Evolutionary conservation across 176 grass and related monocot species (phyloP).

Genomic region (Aegilops speltoides): DNA sequence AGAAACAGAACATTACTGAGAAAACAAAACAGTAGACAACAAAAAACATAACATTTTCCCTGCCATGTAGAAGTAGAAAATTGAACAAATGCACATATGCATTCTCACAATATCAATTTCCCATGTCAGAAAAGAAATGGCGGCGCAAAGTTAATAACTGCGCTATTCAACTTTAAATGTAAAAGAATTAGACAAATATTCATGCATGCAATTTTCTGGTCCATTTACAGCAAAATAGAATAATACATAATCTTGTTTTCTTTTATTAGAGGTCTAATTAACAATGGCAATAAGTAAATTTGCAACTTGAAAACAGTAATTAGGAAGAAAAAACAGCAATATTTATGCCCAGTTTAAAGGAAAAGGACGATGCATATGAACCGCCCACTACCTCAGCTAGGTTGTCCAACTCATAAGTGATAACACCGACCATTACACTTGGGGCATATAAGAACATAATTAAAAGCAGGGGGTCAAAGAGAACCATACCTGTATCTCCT

Average conservation of each 20-base stretch:
- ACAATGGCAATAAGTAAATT: too few species aligned
- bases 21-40: neutral
- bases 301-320: too few species aligned
- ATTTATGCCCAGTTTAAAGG: too few species aligned
- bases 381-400: neutral
- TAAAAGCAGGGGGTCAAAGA: neutral
- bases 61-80: neutral
- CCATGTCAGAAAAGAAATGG: neutral
- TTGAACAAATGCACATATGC: neutral
- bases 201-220: neutral
- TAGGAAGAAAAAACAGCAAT: too few species aligned
- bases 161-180: neutral
- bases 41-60: neutral
- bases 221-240: neutral
- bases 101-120: neutral
- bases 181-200: neutral
- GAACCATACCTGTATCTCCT: conserved; percentile 81
- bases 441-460: neutral
- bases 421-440: neutral
- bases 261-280: too few species aligned
- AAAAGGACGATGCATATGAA: too few species aligned
- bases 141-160: neutral
- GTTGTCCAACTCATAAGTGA: neutral
- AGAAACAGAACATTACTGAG: neutral
- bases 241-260: neutral